Percentiles rank a stretch among this genome's conserved stretches.
These are phyloP conservation scores for Cystobasidium tubakii DNA, from an alignment of 768 basidiomycete species.

Conservation along the genomic window DNA sequence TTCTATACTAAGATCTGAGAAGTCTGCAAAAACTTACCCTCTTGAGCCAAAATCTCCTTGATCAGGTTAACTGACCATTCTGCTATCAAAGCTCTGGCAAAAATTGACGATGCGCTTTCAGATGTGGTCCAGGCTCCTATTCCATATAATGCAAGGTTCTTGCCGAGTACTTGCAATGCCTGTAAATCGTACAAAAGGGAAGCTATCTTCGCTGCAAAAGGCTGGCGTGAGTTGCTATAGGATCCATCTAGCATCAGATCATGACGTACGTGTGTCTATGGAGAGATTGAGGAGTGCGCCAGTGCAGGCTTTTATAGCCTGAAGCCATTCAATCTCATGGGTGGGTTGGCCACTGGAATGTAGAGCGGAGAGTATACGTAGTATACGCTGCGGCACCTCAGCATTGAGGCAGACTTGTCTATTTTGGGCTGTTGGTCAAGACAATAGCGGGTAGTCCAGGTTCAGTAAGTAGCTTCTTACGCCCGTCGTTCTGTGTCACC, in stretches of 20 bases:
- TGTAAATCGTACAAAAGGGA: not conserved
- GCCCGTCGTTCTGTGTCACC: not conserved
- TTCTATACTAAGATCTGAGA: too few species aligned
- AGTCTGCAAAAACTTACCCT: not conserved
- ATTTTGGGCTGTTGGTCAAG: constrained; percentile 18
- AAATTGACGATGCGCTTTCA: not conserved
- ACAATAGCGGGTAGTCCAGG: too few species aligned
- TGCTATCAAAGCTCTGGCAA: not conserved
- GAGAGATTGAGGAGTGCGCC: constrained; percentile 30
- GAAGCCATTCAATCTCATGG: not conserved
- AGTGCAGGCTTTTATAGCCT: constrained; percentile 24
- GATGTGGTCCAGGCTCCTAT: not conserved
- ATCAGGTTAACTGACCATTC: constrained; percentile 28
- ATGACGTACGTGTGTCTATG: constrained; percentile 26
- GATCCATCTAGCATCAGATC: not conserved
- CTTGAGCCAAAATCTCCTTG: constrained; percentile 8
- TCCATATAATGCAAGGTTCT: not conserved
- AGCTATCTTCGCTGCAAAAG: not conserved
- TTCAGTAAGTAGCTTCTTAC: not conserved
- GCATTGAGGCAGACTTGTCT: not conserved
- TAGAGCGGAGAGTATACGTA: not conserved
- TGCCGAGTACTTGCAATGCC: constrained; percentile 3
- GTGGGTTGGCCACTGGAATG: not conserved
- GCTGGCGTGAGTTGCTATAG: not conserved
- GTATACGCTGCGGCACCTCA: constrained; percentile 7